Conservation (phyloP, 352 stramenopile species). For the Saprolegnia parasitica region DNA sequence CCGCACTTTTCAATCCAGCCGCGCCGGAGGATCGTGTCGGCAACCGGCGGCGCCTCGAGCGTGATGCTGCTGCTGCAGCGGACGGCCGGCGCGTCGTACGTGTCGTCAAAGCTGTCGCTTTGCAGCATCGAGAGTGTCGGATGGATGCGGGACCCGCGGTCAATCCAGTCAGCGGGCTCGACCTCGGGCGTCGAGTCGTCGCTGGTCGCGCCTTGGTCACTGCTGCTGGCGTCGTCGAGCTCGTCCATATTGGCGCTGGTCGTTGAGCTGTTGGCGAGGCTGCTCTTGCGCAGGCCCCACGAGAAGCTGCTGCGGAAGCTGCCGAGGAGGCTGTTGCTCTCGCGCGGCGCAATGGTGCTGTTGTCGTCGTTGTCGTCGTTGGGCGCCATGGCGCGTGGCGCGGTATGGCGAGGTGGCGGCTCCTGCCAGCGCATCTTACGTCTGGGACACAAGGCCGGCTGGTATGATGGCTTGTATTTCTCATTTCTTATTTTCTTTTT, state of each 20-base stretch:
- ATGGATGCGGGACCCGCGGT: constrained; percentile 2
- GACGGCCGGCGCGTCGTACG: not conserved
- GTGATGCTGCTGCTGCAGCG: not conserved
- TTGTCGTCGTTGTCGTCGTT: not conserved
- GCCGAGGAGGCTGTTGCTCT: not conserved
- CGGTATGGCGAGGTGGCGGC: not conserved
- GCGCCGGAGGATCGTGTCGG: constrained; percentile 54
- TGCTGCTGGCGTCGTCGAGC: not conserved
- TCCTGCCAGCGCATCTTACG: not conserved
- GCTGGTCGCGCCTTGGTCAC: not conserved
- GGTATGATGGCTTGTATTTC: no score
- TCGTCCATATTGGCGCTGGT: not conserved
- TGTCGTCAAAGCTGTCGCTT: constrained; percentile 9
- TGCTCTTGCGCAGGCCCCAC: not conserved
- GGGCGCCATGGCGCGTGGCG: no score
- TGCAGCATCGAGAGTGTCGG: constrained; percentile 26
- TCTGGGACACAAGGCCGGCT: not conserved
- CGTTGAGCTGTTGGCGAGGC: not conserved
- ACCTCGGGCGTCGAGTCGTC: constrained; percentile 4
- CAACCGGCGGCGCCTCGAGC: not conserved
- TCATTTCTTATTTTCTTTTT: no score
- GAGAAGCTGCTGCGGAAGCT: not conserved
- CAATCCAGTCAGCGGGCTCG: constrained; percentile 8
- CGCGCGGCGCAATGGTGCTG: not conserved
- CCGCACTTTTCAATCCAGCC: constrained; percentile 86